A percentile compares a stretch with the other conserved stretches of the same genome.
These are phyloP conservation scores for Taiwanofungus camphoratus DNA, from an alignment of 1,284 basidiomycete genomes.

Conservation along the genomic window DNA sequence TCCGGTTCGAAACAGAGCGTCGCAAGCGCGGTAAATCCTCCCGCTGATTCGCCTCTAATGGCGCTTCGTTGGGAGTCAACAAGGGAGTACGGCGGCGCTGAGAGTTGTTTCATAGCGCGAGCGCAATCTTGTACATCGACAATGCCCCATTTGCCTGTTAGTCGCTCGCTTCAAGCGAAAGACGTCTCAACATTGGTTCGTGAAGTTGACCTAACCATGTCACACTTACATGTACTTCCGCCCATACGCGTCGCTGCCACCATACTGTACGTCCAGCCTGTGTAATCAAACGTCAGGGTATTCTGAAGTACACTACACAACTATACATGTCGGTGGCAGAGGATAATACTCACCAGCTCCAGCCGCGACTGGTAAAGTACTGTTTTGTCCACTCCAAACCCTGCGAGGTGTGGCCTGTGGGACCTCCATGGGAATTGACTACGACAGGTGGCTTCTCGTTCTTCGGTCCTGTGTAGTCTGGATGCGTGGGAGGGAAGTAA, in stretches of 20 bases:
- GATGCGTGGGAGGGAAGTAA: slow-evolving; percentile 60
- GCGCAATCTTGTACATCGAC: slow-evolving; percentile 62
- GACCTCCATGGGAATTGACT: slow-evolving; percentile 62
- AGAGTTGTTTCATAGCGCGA: slow-evolving; percentile 42
- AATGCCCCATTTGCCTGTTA: slow-evolving; percentile 61
- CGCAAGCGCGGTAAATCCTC: slow-evolving; percentile 47
- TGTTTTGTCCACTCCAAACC: slow-evolving; percentile 48
- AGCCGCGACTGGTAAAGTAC: slow-evolving; percentile 66
- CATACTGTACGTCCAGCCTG: slow-evolving; percentile 67
- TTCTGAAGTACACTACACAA: not conserved
- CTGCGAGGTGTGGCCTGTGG: slow-evolving; percentile 42
- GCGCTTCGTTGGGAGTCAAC: slow-evolving; percentile 52
- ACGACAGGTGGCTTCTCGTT: slow-evolving; percentile 62
- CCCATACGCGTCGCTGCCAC: slow-evolving; percentile 65
- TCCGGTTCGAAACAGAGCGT: slow-evolving; percentile 28
- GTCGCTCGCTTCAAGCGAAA: slow-evolving; percentile 42
- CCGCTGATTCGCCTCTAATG: slow-evolving; percentile 47
- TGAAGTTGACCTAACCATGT: too few species aligned
- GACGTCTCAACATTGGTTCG: too few species aligned
- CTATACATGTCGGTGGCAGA: not conserved
- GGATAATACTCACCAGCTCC: slow-evolving; percentile 43
- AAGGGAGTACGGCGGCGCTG: slow-evolving; percentile 35
- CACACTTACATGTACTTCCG: slow-evolving; percentile 48
- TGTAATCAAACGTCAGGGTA: not conserved
- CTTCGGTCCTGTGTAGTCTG: slow-evolving; percentile 43